Percentiles rank a stretch among this genome's conserved stretches.
Conservation (phyloP, 257 asterid species). For the Solanum peruvianum region DNA sequence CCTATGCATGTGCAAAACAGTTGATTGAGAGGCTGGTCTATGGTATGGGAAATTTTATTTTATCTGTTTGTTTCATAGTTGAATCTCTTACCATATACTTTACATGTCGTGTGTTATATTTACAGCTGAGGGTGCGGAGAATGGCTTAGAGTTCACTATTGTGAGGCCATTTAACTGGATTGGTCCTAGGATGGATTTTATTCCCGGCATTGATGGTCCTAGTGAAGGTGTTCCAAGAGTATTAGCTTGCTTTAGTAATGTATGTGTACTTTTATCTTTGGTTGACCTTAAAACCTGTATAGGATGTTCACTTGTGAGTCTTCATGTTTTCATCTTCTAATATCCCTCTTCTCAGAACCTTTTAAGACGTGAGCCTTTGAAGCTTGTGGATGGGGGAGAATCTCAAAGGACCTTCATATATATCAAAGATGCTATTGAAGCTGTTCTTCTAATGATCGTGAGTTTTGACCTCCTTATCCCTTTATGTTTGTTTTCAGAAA, state of each 20-base stretch:
- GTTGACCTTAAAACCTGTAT: background rate
- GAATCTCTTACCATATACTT: background rate
- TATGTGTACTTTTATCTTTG: conserved; percentile 10
- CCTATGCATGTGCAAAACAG: conserved; percentile 94
- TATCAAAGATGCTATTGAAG: conserved; percentile 92
- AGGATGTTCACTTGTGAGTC: background rate
- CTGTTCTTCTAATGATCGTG: conserved; percentile 84
- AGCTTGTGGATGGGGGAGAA: conserved; percentile 94
- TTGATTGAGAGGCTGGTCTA: conserved; percentile 85
- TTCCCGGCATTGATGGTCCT: conserved; percentile 95
- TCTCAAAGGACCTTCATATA: conserved; percentile 91
- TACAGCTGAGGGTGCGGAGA: conserved; percentile 98
- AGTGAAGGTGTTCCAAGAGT: conserved; percentile 98
- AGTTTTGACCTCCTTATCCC: conserved; percentile 12
- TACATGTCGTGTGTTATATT: conserved; percentile 1
- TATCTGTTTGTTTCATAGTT: background rate
- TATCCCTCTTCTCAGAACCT: conserved; percentile 46
- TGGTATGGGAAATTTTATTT: conserved; percentile 36
- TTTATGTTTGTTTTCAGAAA: background rate
- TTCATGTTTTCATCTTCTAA: background rate
- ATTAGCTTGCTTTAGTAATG: conserved; percentile 96
- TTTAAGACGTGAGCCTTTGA: conserved; percentile 74
- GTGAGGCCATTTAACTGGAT: conserved; percentile 99
- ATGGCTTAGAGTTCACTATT: conserved; percentile 83
- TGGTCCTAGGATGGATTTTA: conserved; percentile 98